Base-by-base conservation (phyloP, 2,329 filamentous ascomycete genomes). In the Cladosporium sp. region DNA sequence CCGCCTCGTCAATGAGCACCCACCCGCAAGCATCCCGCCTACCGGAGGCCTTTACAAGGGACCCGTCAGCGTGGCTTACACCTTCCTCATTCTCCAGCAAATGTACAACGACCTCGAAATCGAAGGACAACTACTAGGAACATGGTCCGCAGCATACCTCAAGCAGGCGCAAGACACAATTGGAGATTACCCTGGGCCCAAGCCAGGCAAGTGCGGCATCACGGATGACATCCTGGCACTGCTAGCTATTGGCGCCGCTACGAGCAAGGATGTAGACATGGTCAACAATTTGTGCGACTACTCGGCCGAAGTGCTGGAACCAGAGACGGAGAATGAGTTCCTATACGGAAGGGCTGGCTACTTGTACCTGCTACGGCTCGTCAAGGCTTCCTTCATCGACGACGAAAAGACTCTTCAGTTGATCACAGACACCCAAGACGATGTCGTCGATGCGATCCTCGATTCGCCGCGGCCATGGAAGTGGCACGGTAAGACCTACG, bases 261-360 rank as follows among this genome's bases (percentile, higher is more conserved):
- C 80, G 34, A 81, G 81, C 24, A 81, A 82, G 69, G 82, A 84
- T 66, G 73, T 75, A 18, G 82, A 83, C 30, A 83, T 83, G 68
- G 82, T 80, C 12, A 77, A 77, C 61, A 79, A 83, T 67, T 76
- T 84, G n/a, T 84, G 82, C 74, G 80, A 83, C 69, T 83, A 82
- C 71, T 77, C 80, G 11, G 79, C 75, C 7, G 81, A 85, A 57
- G 83, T 82, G 59, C 75, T 80, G 12, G 78, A 81, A 60, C 67
- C 71, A 0, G 80, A 81, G 1, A 83, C 84, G 30, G 80, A 81
- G 52, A 87, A 90, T 64, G 89, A 92, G 72, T 84, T 88, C 76
- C 78, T 90, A 6, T 88, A 89, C 74, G 90, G 90, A 6, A 83
- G 88, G 12, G 87, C 89, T 1, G 90, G 90, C 0, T 86, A 87